These are phyloP conservation scores for Carpediemonas membranifera DNA, from an alignment of 78 protist species.

Conservation along the genomic window DNA sequence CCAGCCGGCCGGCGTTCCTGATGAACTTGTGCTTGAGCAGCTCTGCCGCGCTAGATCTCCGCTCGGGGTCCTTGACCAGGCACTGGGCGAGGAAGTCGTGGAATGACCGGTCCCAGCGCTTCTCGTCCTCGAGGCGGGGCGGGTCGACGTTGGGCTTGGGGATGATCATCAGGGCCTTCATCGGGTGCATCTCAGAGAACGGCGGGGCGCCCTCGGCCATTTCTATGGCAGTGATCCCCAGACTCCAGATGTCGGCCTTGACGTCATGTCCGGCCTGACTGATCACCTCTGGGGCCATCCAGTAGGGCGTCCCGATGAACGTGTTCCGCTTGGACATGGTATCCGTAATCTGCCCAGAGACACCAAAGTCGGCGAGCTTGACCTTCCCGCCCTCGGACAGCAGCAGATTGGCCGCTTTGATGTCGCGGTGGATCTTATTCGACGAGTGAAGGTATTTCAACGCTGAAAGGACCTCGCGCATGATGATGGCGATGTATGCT, in stretches of 20 bases:
- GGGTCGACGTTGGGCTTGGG: constrained; percentile 70
- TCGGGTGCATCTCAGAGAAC: constrained; percentile 71
- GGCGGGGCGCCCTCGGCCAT: constrained; percentile 90
- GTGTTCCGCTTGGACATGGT: constrained; percentile 72
- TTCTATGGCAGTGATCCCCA: constrained; percentile 61
- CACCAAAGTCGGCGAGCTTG: constrained; percentile 96
- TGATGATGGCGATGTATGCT: constrained; percentile 59
- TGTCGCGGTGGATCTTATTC: constrained; percentile 90
- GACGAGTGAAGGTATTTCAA: constrained; percentile 61
- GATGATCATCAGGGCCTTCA: constrained; percentile 79
- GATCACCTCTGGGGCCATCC: constrained; percentile 57
- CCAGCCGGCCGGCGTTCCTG: constrained; percentile 43
- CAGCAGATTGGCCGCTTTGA: constrained; percentile 86
- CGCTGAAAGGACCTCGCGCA: constrained; percentile 56
- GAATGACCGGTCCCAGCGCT: constrained; percentile 29
- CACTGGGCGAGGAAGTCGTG: constrained; percentile 73
- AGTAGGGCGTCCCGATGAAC: constrained; percentile 68
- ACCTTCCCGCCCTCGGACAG: constrained; percentile 67
- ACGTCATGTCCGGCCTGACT: constrained; percentile 54
- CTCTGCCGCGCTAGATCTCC: constrained; percentile 75
- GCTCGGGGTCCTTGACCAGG: constrained; percentile 50
- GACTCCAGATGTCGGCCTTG: constrained; percentile 93
- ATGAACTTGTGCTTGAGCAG: constrained; percentile 71
- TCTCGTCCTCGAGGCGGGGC: constrained; percentile 53
- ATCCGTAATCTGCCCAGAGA: constrained; percentile 70